Percentiles rank a stretch among this genome's conserved stretches.
Conservation (phyloP, 225 moss, liverwort and hornwort genomes). For the Marchantia paleacea region DNA sequence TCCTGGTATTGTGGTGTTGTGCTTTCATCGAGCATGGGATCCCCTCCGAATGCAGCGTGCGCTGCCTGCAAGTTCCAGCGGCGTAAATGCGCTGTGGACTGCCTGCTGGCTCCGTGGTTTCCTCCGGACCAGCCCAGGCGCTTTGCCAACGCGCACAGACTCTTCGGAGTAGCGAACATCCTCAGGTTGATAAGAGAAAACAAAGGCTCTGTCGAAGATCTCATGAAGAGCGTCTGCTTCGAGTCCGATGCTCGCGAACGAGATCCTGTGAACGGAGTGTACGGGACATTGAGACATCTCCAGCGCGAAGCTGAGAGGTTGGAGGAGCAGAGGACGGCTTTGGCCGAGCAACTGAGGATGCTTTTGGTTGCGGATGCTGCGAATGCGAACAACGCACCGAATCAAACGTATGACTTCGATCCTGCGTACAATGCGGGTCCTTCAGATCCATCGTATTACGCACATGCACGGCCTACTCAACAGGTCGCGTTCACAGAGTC, state of each 20-base stretch:
- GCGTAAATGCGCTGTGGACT: slow-evolving; percentile 29
- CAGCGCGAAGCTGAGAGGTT: background rate
- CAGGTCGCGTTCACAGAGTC: too few relatives aligned
- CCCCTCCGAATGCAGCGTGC: slow-evolving; percentile 22
- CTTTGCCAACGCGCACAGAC: slow-evolving; percentile 30
- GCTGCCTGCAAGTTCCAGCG: slow-evolving; percentile 38
- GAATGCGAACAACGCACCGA: too few relatives aligned
- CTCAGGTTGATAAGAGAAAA: slow-evolving; percentile 18
- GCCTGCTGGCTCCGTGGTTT: slow-evolving; percentile 30
- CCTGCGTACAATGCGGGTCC: too few relatives aligned
- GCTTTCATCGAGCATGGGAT: background rate
- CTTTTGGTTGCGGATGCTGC: too few relatives aligned
- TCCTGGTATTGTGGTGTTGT: too few relatives aligned
- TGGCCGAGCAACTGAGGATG: too few relatives aligned
- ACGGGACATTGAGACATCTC: background rate
- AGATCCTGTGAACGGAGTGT: slow-evolving; percentile 21
- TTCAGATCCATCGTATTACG: too few relatives aligned
- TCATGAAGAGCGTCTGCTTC: slow-evolving; percentile 25
- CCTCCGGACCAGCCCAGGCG: slow-evolving; percentile 39
- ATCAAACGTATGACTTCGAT: too few relatives aligned
- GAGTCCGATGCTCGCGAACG: slow-evolving; percentile 29
- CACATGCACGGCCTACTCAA: too few relatives aligned
- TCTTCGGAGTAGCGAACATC: slow-evolving; percentile 28
- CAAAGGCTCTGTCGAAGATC: slow-evolving; percentile 13
- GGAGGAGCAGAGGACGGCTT: too few relatives aligned